Evolutionary conservation across 148 eudicot species (phyloP).

Genomic region (Silene conica): DNA sequence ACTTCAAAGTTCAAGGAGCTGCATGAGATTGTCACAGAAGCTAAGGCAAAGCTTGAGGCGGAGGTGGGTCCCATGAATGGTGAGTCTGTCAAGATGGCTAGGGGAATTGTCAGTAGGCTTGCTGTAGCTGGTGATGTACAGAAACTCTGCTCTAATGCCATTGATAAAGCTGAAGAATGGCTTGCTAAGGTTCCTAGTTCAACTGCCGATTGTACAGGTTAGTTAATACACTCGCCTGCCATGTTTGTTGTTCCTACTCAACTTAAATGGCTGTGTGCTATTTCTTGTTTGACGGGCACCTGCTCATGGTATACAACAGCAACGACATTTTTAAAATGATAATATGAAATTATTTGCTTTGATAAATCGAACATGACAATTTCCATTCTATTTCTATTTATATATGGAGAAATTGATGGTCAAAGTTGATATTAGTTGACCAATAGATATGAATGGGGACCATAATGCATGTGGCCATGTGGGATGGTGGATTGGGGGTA

Average conservation of each 20-base stretch:
- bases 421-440: background rate
- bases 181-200: slow-evolving; percentile 36
- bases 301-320: background rate
- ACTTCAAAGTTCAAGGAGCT: slow-evolving; percentile 72
- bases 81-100: slow-evolving; percentile 59
- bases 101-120: slow-evolving; percentile 80
- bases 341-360: background rate
- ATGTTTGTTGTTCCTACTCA: background rate
- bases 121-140: slow-evolving; percentile 68
- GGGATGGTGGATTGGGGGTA: background rate
- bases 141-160: slow-evolving; percentile 71
- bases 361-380: background rate
- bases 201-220: slow-evolving; percentile 43
- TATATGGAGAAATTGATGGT: background rate
- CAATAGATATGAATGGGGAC: background rate
- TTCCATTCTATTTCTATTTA: background rate
- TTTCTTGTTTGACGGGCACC: background rate
- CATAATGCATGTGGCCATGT: too few relatives aligned
- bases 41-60: slow-evolving; percentile 63
- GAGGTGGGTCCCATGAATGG: slow-evolving; percentile 81
- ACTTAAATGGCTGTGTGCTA: background rate
- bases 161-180: slow-evolving; percentile 76
- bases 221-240: slow-evolving; percentile 15
- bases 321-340: background rate
- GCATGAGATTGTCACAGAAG: slow-evolving; percentile 61